Evolutionary conservation across 371 early-diverging fungal genomes (phyloP).

Genomic region (Thermomucor indicae-seudaticae): DNA sequence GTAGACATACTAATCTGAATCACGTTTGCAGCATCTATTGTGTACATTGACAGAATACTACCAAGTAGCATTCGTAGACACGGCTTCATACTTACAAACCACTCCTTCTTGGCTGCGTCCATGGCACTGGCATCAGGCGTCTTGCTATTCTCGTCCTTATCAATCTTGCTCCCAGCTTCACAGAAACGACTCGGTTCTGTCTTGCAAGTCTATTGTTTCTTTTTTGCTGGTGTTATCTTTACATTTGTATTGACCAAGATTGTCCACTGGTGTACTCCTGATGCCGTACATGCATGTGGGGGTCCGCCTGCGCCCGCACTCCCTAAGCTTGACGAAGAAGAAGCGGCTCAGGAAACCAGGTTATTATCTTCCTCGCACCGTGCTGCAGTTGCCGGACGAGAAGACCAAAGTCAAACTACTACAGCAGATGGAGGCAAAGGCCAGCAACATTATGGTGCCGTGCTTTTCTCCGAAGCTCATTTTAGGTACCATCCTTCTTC

Average conservation of each 20-base stretch:
- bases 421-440: neutral
- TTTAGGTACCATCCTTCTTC: conserved; percentile 27
- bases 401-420: neutral
- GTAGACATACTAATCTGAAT: neutral
- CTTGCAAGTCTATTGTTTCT: conserved; percentile 19
- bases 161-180: conserved; percentile 29
- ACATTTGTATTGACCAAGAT: conserved; percentile 23
- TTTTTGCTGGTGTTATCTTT: conserved; percentile 27
- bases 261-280: conserved; percentile 30
- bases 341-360: too few relatives aligned
- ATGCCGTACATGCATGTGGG: conserved; percentile 37
- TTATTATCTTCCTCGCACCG: neutral
- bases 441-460: conserved; percentile 21
- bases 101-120: conserved; percentile 27
- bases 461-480: conserved; percentile 27
- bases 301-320: conserved; percentile 14
- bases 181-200: conserved; percentile 15
- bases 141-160: conserved; percentile 31
- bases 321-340: conserved; percentile 3
- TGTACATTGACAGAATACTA: conserved; percentile 11
- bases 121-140: conserved; percentile 41
- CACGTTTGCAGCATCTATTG: conserved; percentile 14
- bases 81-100: conserved; percentile 19
- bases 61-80: neutral
- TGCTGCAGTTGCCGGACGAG: neutral